phyloP scores from a whole-genome alignment of 352 stramenopile genomes.

The Phytophthora capsici region DNA sequence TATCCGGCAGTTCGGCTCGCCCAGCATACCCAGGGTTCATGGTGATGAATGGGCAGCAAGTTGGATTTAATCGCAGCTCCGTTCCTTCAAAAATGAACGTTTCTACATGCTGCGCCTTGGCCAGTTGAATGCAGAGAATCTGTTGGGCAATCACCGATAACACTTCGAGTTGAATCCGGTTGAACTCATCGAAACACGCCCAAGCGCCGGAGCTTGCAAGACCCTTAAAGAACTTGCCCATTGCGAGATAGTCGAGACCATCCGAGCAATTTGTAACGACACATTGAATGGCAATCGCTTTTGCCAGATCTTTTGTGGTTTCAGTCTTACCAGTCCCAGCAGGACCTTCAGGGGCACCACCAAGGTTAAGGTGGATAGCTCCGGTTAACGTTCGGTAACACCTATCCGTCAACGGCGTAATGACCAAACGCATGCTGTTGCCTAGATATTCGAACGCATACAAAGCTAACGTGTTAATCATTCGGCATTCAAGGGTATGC shows the following conservation, averaged over 20 bases:
- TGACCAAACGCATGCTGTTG: slow-evolving; percentile 92
- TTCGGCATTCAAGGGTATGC: slow-evolving; percentile 85
- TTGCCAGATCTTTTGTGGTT: slow-evolving; percentile 93
- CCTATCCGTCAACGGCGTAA: slow-evolving; percentile 92
- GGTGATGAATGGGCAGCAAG: slow-evolving; percentile 93
- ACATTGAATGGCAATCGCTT: slow-evolving; percentile 93
- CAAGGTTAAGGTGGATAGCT: slow-evolving; percentile 91
- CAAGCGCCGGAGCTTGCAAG: slow-evolving; percentile 90
- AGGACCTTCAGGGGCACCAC: slow-evolving; percentile 89
- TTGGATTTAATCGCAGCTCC: slow-evolving; percentile 88
- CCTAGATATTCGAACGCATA: slow-evolving; percentile 95
- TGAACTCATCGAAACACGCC: slow-evolving; percentile 95
- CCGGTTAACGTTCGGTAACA: slow-evolving; percentile 94
- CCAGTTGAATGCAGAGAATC: slow-evolving; percentile 92
- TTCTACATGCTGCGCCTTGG: slow-evolving; percentile 75
- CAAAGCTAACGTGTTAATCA: slow-evolving; percentile 93
- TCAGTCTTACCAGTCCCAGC: slow-evolving; percentile 94
- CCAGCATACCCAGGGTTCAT: slow-evolving; percentile 94
- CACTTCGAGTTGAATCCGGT: slow-evolving; percentile 94
- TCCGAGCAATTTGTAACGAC: slow-evolving; percentile 94
- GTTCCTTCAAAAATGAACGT: slow-evolving; percentile 94
- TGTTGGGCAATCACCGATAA: slow-evolving; percentile 94
- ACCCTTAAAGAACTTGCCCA: slow-evolving; percentile 96
- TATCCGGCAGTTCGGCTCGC: slow-evolving; percentile 91
- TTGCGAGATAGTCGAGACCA: slow-evolving; percentile 91